Evolutionary conservation across 768 basidiomycete genomes (phyloP).

Genomic region (Scleroderma bovista): DNA sequence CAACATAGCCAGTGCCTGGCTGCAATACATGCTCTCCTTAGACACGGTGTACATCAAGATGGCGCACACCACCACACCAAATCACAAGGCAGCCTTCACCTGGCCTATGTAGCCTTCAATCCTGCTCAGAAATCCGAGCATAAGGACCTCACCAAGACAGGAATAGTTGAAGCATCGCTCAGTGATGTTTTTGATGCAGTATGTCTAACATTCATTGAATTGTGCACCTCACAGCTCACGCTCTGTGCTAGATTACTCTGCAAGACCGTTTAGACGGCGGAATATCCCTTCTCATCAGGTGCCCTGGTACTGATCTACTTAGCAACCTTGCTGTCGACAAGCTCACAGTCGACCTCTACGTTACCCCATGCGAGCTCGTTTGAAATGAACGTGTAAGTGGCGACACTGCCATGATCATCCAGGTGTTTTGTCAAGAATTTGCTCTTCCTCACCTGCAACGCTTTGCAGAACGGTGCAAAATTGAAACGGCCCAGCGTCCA

Average conservation of each 20-base stretch:
- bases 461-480: too few relatives aligned
- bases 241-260: constrained; percentile 1
- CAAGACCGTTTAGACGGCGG: too few relatives aligned
- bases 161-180: neutral
- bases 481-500: too few relatives aligned
- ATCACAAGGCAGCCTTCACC: constrained; percentile 1
- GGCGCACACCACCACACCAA: neutral
- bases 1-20: constrained; percentile 1
- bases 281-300: too few relatives aligned
- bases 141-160: neutral
- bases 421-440: too few relatives aligned
- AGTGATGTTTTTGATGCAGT: constrained; percentile 4
- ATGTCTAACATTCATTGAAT: neutral
- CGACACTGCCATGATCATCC: too few relatives aligned
- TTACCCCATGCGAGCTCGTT: too few relatives aligned
- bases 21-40: neutral
- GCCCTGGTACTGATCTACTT: too few relatives aligned
- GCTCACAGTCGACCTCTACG: too few relatives aligned
- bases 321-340: too few relatives aligned
- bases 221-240: neutral
- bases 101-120: neutral
- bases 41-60: constrained; percentile 1
- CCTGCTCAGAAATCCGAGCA: neutral
- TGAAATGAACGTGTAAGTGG: too few relatives aligned
- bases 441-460: too few relatives aligned